Base-by-base conservation (phyloP, 1,139 yeast species). In the Saccharomyces hybrid region DNA sequence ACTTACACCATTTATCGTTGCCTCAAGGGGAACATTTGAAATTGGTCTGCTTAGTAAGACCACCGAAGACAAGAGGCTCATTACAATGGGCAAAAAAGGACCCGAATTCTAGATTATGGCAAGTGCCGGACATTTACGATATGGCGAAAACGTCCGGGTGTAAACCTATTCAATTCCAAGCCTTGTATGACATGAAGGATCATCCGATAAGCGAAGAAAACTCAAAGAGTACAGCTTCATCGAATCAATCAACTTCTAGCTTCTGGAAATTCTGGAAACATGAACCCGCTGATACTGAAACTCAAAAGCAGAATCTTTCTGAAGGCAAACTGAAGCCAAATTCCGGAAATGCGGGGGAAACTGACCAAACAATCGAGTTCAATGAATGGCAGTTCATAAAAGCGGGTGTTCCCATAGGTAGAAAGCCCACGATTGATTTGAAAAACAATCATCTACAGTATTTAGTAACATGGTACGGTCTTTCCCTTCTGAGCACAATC, bases 381-480 rank as follows among this genome's bases (percentile, higher is more conserved):
- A 67, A 71, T 12, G 75, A 72, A 55, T 68, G 64, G 55, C 83
- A 79, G 64, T 83, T 86, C 61, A 74, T 82, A 54, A 79, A 78
- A 54, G 84, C 88, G 16, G 99, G 99, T 51, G 95, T 91, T 3
- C 99, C 99, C 2, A 71, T 95, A 27, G 99, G 96, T 1, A 82
- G 86, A 54, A 73, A 78, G 4, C 95, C 97, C 12, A 82, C 82
- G 64, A 82, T 93, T 31, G 90, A 84, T 59, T 79, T 89, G 66
- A 81, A 86, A 60, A 95, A 93, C 70, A 90, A 91, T 66, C 99
- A 93, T 69, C 74, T 91, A 71, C 96, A 93, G 71, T 93, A 93
- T 69, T 75, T 93, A 64, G 81, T 89, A 24, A 93, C 99, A 0
- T 93, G 99, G 99, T 93, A 88, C 69, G 96, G 96, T 0, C 79